Evolutionary conservation across 2,329 filamentous ascomycete species (phyloP), one percentile per base, ranked within the genome.

Genomic region (Fusarium sp.): DNA sequence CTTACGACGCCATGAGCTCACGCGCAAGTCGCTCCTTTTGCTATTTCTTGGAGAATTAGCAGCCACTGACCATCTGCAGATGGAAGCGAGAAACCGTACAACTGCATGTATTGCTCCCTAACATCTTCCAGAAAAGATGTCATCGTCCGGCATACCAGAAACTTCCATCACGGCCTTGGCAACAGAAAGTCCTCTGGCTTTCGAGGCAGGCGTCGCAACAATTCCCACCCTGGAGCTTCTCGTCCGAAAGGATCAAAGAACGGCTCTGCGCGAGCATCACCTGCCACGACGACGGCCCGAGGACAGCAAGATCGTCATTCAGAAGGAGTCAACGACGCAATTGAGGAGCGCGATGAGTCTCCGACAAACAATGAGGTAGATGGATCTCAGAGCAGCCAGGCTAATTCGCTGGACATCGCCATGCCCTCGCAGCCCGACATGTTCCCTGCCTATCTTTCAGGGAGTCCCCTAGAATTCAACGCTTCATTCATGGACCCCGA

Each of bases 81-180:
- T 46, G 57, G 35, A 35, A 28, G 44, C 33, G 57, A 60, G 44
- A 60, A 60, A 28, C 57, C 57, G 33, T 60, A 60, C 44, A 60
- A 50, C 33, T 60, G 57, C n/a, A 44, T 47, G 35, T 50, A 60
- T 46, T 60, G 57, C 33, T 46, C 57, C 13, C 33, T 60, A 15
- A 46, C 57, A 35, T 60, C 57, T 35, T 60, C 57, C 23, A 44
- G 57, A 42, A 60, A 60, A 46, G 57, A 60, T 40, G 57, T 60
- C 23, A 60, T 60, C 25, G 57, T 60, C 21, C 57, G 44, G 13
- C 57, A 60, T 49, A 60, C 57, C 43, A 32, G 57, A 50, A 60
- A 60, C 13, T 60, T 60, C 33, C 57, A 60, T 42, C 57, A 44
- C 18, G 44, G 57, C 44, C 43, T 60, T 21, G 57, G 33, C 21